These are phyloP conservation scores for Ligustrum vulgare DNA, from an alignment of 257 asterid species.

Conservation along the genomic window DNA sequence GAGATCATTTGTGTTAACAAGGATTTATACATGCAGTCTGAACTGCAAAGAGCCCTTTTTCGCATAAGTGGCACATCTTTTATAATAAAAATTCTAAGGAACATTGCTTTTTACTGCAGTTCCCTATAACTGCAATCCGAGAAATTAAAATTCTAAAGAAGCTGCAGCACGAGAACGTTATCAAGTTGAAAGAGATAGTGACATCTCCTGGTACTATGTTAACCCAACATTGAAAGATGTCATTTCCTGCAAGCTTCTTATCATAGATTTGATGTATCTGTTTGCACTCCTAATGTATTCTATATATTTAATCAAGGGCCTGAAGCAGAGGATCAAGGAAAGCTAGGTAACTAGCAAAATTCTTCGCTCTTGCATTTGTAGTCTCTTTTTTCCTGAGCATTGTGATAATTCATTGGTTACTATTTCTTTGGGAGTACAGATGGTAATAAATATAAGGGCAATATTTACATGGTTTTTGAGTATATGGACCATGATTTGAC, in stretches of 20 bases:
- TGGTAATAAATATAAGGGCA: constrained; percentile 77
- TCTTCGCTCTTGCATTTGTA: background rate
- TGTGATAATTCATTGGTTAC: constrained; percentile 17
- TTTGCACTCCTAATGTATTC: constrained; percentile 19
- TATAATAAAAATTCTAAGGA: constrained; percentile 17
- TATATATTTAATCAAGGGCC: constrained; percentile 56
- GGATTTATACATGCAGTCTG: background rate
- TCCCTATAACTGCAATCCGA: constrained; percentile 92
- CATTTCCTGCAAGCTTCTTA: constrained; percentile 18
- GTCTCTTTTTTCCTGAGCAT: constrained; percentile 6
- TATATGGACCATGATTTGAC: constrained; percentile 98
- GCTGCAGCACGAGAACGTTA: constrained; percentile 86
- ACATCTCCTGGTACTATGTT: constrained; percentile 75
- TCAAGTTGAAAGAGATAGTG: constrained; percentile 88
- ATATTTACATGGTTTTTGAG: constrained; percentile 95
- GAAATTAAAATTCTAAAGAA: constrained; percentile 92
- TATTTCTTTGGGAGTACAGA: constrained; percentile 44
- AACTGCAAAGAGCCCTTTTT: constrained; percentile 16
- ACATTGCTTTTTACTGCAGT: constrained; percentile 47
- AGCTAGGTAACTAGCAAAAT: constrained; percentile 52
- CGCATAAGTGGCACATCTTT: constrained; percentile 17
- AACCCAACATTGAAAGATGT: constrained; percentile 12
- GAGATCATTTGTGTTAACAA: background rate
- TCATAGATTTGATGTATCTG: constrained; percentile 2
- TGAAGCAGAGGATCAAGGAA: constrained; percentile 63